These are phyloP conservation scores for Graphium sp. DNA, from an alignment of 2,329 filamentous ascomycete species.

Conservation along the genomic window DNA sequence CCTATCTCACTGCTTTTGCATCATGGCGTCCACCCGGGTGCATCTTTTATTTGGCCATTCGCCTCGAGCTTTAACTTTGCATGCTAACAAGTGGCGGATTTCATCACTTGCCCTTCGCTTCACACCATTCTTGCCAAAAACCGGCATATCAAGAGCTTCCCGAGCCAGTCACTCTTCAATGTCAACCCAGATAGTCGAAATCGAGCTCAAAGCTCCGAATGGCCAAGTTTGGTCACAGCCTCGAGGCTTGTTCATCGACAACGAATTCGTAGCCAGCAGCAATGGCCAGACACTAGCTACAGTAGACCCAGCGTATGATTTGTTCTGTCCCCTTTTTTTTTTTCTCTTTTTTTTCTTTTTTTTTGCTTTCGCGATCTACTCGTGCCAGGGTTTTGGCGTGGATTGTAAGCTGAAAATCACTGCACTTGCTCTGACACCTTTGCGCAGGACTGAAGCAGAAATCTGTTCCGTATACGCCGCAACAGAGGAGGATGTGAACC, in stretches of 20 bases:
- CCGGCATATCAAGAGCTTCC: too few species aligned
- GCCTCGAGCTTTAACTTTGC: too few species aligned
- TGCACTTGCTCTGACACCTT: background rate
- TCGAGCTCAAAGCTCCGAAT: slow-evolving; percentile 60
- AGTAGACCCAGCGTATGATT: slow-evolving; percentile 50
- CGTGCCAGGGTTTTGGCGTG: too few species aligned
- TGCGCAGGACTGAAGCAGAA: slow-evolving; percentile 36
- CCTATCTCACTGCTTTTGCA: too few species aligned
- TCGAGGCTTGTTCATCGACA: slow-evolving; percentile 69
- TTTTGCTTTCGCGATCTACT: too few species aligned
- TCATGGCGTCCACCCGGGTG: background rate
- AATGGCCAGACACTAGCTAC: slow-evolving; percentile 46
- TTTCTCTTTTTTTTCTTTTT: background rate
- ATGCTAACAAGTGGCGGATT: too few species aligned
- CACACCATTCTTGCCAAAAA: too few species aligned
- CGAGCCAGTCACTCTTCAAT: slow-evolving; percentile 4
- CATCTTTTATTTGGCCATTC: background rate
- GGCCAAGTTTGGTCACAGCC: slow-evolving; percentile 57
- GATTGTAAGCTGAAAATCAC: too few species aligned
- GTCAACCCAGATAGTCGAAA: slow-evolving; percentile 10
- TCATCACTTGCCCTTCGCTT: too few species aligned
- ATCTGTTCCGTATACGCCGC: slow-evolving; percentile 59
- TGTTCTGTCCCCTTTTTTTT: background rate
- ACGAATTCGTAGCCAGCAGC: slow-evolving; percentile 56
- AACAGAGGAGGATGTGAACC: slow-evolving; percentile 47